Conservation (phyloP, 169 alveolate genomes). For the Plasmodium billcollinsi region DNA sequence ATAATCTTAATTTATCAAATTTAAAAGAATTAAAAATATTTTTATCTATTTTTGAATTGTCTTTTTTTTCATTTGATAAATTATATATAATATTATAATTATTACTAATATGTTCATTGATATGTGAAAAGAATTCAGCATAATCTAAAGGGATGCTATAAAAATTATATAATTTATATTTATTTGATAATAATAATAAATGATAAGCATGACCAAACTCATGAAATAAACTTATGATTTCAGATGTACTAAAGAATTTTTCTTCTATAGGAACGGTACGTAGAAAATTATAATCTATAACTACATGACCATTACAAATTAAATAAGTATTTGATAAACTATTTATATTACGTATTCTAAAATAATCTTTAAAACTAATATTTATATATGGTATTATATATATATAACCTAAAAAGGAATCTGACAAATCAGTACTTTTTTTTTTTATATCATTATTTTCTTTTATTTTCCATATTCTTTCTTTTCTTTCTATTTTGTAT, state of each 20-base stretch:
- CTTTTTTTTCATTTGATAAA: slow-evolving; percentile 29
- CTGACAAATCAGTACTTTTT: background rate
- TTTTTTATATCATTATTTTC: background rate
- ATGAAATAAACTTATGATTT: slow-evolving; percentile 62
- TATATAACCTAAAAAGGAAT: slow-evolving; percentile 29
- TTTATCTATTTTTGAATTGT: slow-evolving; percentile 48
- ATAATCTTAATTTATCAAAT: slow-evolving; percentile 32
- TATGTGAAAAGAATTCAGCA: slow-evolving; percentile 75
- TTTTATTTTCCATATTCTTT: slow-evolving; percentile 1
- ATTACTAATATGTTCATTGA: slow-evolving; percentile 55
- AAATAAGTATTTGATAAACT: slow-evolving; percentile 47
- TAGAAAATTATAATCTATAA: slow-evolving; percentile 35
- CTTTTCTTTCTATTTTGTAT: slow-evolving; percentile 15
- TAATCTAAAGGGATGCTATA: slow-evolving; percentile 62
- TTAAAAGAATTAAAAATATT: slow-evolving; percentile 28
- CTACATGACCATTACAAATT: slow-evolving; percentile 45
- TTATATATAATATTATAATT: slow-evolving; percentile 33
- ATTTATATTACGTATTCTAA: slow-evolving; percentile 27
- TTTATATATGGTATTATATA: slow-evolving; percentile 67
- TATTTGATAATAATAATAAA: slow-evolving; percentile 50
- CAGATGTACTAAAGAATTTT: slow-evolving; percentile 56
- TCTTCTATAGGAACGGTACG: slow-evolving; percentile 51
- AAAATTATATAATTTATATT: slow-evolving; percentile 7
- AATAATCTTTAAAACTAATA: slow-evolving; percentile 39
- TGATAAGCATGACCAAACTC: slow-evolving; percentile 77